Conservation (phyloP, 257 asterid species). For the Echium plantagineum region DNA sequence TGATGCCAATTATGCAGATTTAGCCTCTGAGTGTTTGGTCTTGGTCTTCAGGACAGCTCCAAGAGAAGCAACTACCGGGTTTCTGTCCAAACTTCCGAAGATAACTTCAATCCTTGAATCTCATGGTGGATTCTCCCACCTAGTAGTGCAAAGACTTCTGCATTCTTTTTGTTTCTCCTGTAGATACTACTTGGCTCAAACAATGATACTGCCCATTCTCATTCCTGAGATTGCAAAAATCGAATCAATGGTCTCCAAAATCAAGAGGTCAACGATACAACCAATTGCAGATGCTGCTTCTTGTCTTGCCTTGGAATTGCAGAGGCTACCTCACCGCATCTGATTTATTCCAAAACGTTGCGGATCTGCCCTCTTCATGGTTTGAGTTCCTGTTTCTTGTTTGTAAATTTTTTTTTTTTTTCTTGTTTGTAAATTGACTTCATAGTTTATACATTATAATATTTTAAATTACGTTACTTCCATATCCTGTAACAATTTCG, state of each 20-base stretch:
- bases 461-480: too few relatives aligned
- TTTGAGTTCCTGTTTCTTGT: too few relatives aligned
- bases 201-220: slow-evolving; percentile 64
- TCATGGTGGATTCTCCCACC: slow-evolving; percentile 24
- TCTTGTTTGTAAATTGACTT: too few relatives aligned
- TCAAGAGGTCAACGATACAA: slow-evolving; percentile 37
- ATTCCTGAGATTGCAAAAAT: slow-evolving; percentile 43
- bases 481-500: too few relatives aligned
- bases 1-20: slow-evolving; percentile 42
- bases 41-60: slow-evolving; percentile 74
- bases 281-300: slow-evolving; percentile 48
- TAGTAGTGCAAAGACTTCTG: slow-evolving; percentile 54
- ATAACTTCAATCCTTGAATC: slow-evolving; percentile 50
- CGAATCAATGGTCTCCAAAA: slow-evolving; percentile 46
- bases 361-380: too few relatives aligned
- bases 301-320: slow-evolving; percentile 66
- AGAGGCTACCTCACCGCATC: slow-evolving; percentile 61
- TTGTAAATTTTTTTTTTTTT: too few relatives aligned
- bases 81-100: slow-evolving; percentile 60
- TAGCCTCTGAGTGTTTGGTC: slow-evolving; percentile 77
- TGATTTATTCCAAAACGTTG: slow-evolving; percentile 2
- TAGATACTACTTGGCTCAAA: slow-evolving; percentile 47
- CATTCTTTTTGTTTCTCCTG: slow-evolving; percentile 72
- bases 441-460: too few relatives aligned
- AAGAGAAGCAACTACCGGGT: slow-evolving; percentile 79